Conservation (phyloP, 176 grass and related monocot genomes). For the Rhynchospora breviuscula region DNA sequence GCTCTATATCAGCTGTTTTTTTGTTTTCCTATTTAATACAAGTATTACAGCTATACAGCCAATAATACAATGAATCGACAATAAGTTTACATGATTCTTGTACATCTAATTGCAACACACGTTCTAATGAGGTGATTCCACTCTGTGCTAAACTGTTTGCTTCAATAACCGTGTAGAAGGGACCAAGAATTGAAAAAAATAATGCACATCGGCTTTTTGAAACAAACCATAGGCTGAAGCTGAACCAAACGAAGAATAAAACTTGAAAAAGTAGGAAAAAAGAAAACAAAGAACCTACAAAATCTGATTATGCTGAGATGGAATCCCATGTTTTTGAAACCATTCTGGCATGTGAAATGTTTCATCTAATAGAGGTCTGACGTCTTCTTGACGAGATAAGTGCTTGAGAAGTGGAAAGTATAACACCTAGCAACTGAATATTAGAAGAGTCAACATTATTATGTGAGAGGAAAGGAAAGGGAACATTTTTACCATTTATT, state of each 20-base stretch:
- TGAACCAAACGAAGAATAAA: slow-evolving; percentile 4
- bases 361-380: slow-evolving; percentile 73
- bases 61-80: slow-evolving; percentile 49
- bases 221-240: not conserved
- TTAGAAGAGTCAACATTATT: slow-evolving; percentile 18
- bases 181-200: slow-evolving; percentile 31
- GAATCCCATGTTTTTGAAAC: slow-evolving; percentile 91
- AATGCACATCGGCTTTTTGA: slow-evolving; percentile 57
- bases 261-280: not conserved
- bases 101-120: slow-evolving; percentile 1
- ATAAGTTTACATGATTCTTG: not conserved
- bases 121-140: not conserved
- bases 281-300: slow-evolving; percentile 32
- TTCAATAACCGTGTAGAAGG: slow-evolving; percentile 6
- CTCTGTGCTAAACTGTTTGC: not conserved
- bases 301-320: slow-evolving; percentile 37
- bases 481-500: not conserved
- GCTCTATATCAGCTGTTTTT: too few species aligned
- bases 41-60: slow-evolving; percentile 48
- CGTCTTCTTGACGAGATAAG: slow-evolving; percentile 73
- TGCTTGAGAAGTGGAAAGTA: slow-evolving; percentile 90
- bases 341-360: slow-evolving; percentile 99
- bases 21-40: slow-evolving; percentile 29
- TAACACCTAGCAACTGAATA: slow-evolving; percentile 84
- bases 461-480: slow-evolving; percentile 7